A percentile compares a stretch with the other conserved stretches of the same genome.
Evolutionary conservation across 495 filamentous ascomycete genomes (phyloP).

Genomic region (Trichodelitschia bisporula): DNA sequence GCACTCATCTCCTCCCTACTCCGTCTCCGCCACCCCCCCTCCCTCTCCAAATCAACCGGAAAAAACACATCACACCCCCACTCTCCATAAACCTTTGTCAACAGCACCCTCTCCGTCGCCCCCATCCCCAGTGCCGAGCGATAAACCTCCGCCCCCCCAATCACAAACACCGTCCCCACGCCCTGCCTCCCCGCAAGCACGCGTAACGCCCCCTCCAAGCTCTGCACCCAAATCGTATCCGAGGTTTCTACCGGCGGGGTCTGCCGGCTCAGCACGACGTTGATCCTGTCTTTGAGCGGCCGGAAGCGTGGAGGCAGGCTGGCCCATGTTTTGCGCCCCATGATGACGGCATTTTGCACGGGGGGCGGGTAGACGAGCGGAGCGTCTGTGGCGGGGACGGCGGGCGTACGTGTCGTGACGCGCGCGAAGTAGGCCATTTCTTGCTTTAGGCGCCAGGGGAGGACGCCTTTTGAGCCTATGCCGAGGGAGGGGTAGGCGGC

Average conservation of each 20-base stretch:
- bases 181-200: conserved; percentile 14
- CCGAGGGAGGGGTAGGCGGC: conserved; percentile 47
- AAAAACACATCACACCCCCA: conserved; percentile 74
- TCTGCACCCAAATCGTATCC: conserved; percentile 15
- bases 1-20: conserved; percentile 23
- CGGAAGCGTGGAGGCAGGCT: conserved; percentile 51
- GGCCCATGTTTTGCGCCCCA: conserved; percentile 94
- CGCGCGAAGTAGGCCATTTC: conserved; percentile 93
- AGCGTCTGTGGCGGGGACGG: conserved; percentile 1
- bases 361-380: background rate
- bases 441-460: conserved; percentile 75
- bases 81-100: conserved; percentile 33
- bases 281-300: conserved; percentile 55
- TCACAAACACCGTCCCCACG: conserved; percentile 36
- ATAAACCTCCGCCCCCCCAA: conserved; percentile 80
- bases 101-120: conserved; percentile 23
- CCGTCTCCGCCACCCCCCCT: conserved; percentile 23
- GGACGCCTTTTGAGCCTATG: conserved; percentile 53
- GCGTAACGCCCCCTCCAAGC: conserved; percentile 26
- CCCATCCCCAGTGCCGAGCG: conserved; percentile 27
- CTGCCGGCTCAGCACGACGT: conserved; percentile 45
- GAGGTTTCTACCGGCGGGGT: conserved; percentile 8
- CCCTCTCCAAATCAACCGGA: conserved; percentile 28
- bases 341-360: conserved; percentile 57
- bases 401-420: conserved; percentile 43